These are phyloP conservation scores for Acacia pycnantha DNA, from an alignment of 331 rosid species.

Conservation along the genomic window DNA sequence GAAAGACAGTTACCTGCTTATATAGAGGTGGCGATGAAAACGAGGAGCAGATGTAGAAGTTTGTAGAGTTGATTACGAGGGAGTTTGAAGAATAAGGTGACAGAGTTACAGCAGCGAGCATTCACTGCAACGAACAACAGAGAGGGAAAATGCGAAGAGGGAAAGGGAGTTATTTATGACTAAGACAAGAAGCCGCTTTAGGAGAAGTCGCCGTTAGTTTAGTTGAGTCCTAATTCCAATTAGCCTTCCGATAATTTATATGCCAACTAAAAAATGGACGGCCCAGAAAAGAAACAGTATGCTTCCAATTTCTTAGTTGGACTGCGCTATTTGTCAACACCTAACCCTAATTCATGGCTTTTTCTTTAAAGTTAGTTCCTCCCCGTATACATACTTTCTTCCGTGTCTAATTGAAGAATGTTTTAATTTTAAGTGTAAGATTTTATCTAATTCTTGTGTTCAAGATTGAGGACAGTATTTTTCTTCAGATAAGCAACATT, in stretches of 20 bases:
- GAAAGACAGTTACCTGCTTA: slow-evolving; percentile 19
- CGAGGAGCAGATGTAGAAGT: slow-evolving; percentile 39
- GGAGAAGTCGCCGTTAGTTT: slow-evolving; percentile 37
- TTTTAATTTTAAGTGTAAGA: too few species aligned
- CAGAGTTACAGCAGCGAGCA: slow-evolving; percentile 28
- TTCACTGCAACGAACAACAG: slow-evolving; percentile 15
- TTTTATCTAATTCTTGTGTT: too few species aligned
- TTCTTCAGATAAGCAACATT: too few species aligned
- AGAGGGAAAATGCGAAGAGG: slow-evolving; percentile 23
- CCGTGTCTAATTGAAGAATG: too few species aligned
- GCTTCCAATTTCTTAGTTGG: slow-evolving; percentile 23
- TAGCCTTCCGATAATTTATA: slow-evolving; percentile 2
- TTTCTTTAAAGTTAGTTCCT: neutral
- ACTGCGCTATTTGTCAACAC: slow-evolving; percentile 6
- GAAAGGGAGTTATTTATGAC: slow-evolving; percentile 17
- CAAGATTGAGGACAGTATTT: too few species aligned
- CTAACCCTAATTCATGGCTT: neutral
- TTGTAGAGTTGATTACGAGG: slow-evolving; percentile 48
- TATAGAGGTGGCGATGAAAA: slow-evolving; percentile 45
- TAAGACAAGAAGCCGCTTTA: neutral
- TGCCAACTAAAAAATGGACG: neutral
- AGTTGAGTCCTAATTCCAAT: neutral
- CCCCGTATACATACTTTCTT: neutral
- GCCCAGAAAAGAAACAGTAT: neutral
- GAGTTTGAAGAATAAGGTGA: slow-evolving; percentile 43